Evolutionary conservation across 2,329 filamentous ascomycete species (phyloP), one percentile per base, ranked within the genome.

Genomic region (Nigrospora oryzae): DNA sequence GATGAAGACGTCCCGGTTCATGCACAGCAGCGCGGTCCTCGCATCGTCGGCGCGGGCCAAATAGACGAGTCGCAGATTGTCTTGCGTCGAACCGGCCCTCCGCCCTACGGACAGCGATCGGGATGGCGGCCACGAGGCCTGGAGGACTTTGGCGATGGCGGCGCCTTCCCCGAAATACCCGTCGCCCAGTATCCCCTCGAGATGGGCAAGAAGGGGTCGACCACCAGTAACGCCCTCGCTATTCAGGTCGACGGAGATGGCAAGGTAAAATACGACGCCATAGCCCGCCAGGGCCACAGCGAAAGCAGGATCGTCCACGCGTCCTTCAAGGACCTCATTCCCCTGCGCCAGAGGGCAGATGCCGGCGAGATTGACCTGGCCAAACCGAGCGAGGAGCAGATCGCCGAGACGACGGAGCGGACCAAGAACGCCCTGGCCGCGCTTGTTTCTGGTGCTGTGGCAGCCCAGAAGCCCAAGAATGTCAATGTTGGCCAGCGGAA

Each of bases 251-350:
- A 97, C 60, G 81, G 76, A 0, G 85, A 95, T 53, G 93, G 93
- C 38, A 95, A 94, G 61, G 86, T 96, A 51, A 94, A 95, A 66
- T 98, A 96, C 69, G 89, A 95, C 63, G 89, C 90, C 44, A 95
- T 98, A 59, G 91, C 91, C 42, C 78, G 84, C 56, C 86, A 91
- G 59, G 93, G 93, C 13, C 93, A 98, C 63, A 76, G 76, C 60
- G 88, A 89, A 16, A 81, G 80, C 48, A 78, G 90, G 41, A 86
- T 96, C 51, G 83, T 98, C 11, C 93, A 98, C 64, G 84, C 93
- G 16, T 95, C 87, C 10, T 98, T 98, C 71, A 96, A 95, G 63
- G 93, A 97, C 57, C 71, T 98, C 42, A 98, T 98, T 50, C 93
- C 93, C 7, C 74, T 98, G 48, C 81, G 93, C 49, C 90, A 97